Base-by-base conservation (phyloP, 2,329 filamentous ascomycete species). In the Sphaceloma murrayae region DNA sequence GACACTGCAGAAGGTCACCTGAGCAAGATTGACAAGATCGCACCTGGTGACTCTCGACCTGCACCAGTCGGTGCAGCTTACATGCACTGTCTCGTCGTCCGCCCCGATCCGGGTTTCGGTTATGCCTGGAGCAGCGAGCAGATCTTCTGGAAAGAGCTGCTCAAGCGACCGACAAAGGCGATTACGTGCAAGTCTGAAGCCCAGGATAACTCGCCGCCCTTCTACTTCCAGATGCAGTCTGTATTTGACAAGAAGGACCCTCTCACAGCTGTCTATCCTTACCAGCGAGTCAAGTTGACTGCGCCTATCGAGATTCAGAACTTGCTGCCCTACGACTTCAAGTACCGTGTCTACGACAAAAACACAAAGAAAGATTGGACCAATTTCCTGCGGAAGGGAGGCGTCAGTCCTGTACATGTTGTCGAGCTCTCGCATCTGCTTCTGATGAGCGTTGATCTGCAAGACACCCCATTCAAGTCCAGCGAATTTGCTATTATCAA, bases 401-500 rank as follows among this genome's bases (percentile, higher is more conserved):
- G 93, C 10, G 82, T 96, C 46, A 98, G 91, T 60, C 93, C 93
- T 1, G 88, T 98, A 0, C 91, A 98, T 59, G 88, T 96, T 7
- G 89, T 96, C 13, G 89, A 98, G 63, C 71, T 98, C 14, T 95
- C 89, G 1, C 93, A 96, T 63, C 71, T 98, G 6, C 72, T 98
- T 2, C 71, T 98, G 21, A 75, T 98, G 55, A 96, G 89, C 56
- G 76, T 98, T 50, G 88, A 96, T 56, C 85, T 98, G 80, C 86
- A 98, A 64, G 91, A 98, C 58, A 95, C 87, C 0, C 78, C 84
- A 1, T 95, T 93, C 72, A 93, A 87, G 58, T 75, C 87, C 13
- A 96, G 91, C 65, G 91, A 98, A 51, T 98, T 96, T 65, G 82
- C 88, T 17, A 94, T 98, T 56, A 89, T 98, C 68, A 98, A 98